Conservation (phyloP, 495 filamentous ascomycete genomes). For the Penicillium roqueforti region DNA sequence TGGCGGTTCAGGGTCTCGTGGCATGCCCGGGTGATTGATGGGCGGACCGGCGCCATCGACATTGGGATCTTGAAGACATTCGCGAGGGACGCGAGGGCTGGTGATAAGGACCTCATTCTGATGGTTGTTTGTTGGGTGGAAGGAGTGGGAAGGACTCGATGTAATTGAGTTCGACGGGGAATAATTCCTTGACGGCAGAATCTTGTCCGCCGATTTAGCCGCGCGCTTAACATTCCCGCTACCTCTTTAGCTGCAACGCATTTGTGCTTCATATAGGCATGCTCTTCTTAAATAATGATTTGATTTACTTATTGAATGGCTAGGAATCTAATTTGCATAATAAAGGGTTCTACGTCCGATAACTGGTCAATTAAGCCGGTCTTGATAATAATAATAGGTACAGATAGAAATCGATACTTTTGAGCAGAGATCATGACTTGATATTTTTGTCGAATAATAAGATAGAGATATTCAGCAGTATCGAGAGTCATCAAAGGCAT, state of each 20-base stretch:
- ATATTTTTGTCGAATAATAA: not conserved
- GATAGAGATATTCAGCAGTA: slow-evolving; percentile 4
- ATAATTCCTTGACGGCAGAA: slow-evolving; percentile 34
- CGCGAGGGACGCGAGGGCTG: slow-evolving; percentile 43
- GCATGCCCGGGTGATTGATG: slow-evolving; percentile 26
- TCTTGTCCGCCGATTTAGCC: slow-evolving; percentile 26
- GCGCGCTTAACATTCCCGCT: slow-evolving; percentile 23
- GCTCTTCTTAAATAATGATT: not conserved
- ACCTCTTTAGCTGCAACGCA: not conserved
- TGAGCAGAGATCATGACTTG: not conserved
- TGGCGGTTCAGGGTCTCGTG: slow-evolving; percentile 26
- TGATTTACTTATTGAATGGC: not conserved
- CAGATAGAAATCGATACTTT: not conserved
- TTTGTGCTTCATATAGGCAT: not conserved
- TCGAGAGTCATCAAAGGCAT: slow-evolving; percentile 22
- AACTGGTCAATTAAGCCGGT: not conserved
- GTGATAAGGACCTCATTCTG: slow-evolving; percentile 41
- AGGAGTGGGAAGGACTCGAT: slow-evolving; percentile 10
- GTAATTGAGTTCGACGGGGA: slow-evolving; percentile 18
- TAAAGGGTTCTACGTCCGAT: not conserved
- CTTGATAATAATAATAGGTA: not conserved
- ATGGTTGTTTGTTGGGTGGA: slow-evolving; percentile 18
- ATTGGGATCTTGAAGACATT: slow-evolving; percentile 44
- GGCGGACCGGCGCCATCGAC: slow-evolving; percentile 29
- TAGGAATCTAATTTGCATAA: not conserved